These are phyloP conservation scores for Candida sonorensis DNA, from an alignment of 805 yeast genomes.

Conservation along the genomic window DNA sequence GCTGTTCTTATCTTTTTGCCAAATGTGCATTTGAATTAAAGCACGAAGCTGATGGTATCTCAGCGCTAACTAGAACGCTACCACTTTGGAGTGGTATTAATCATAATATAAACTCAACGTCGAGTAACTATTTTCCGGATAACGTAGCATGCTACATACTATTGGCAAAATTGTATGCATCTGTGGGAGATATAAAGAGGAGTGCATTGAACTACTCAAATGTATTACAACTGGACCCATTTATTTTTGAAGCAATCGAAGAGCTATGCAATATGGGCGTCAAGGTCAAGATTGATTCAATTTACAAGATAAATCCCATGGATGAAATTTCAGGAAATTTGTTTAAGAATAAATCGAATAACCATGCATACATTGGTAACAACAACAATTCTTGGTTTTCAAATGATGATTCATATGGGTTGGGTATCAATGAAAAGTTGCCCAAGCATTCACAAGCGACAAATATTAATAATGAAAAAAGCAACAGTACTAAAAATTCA, in stretches of 20 bases:
- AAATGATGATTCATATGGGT: constrained; percentile 6
- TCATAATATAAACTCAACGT: constrained; percentile 1
- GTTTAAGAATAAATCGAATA: constrained; percentile 9
- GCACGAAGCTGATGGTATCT: constrained; percentile 55
- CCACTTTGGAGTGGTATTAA: constrained; percentile 28
- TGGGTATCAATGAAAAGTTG: too few relatives aligned
- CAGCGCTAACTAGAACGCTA: constrained; percentile 35
- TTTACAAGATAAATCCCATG: constrained; percentile 32
- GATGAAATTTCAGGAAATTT: constrained; percentile 15
- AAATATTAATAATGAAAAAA: not conserved
- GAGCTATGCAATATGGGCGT: constrained; percentile 69
- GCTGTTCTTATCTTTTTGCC: constrained; percentile 73
- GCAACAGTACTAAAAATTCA: not conserved
- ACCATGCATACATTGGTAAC: too few relatives aligned
- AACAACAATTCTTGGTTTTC: too few relatives aligned
- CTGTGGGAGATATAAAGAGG: constrained; percentile 53
- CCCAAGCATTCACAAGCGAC: too few relatives aligned
- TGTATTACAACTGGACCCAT: constrained; percentile 71
- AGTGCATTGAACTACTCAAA: constrained; percentile 62
- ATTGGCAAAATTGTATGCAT: constrained; percentile 60
- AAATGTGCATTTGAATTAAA: constrained; percentile 54
- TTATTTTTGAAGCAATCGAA: constrained; percentile 80
- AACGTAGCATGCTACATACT: constrained; percentile 60
- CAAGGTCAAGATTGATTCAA: constrained; percentile 50
- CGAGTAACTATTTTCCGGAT: constrained; percentile 43